phyloP scores from a whole-genome alignment of 768 basidiomycete genomes.

The Trametes punicea region DNA sequence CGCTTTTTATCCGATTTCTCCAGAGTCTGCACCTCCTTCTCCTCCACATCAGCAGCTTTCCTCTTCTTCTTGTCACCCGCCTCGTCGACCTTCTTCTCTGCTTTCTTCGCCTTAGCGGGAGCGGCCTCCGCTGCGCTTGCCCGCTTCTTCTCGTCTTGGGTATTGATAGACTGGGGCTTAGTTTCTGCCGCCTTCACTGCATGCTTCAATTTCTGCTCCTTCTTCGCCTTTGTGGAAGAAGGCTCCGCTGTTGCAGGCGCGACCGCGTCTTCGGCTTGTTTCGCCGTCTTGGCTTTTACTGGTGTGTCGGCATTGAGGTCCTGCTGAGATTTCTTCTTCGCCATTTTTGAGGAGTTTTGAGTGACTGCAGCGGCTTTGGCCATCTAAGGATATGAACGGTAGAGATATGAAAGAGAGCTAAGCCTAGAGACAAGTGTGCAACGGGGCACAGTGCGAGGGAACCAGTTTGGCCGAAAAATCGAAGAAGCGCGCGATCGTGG shows the following conservation, averaged over 20 bases:
- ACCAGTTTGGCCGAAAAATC: background rate
- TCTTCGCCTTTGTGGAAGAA: constrained; percentile 6
- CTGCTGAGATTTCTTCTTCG: constrained; percentile 23
- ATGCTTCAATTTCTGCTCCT: constrained; percentile 11
- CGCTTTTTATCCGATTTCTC: constrained; percentile 9
- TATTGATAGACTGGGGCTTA: background rate
- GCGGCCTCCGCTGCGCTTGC: background rate
- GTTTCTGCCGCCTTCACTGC: background rate
- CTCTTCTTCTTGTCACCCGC: constrained; percentile 7
- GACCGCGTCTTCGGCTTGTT: background rate
- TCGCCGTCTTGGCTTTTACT: constrained; percentile 17
- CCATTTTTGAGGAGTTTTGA: constrained; percentile 13
- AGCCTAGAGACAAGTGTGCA: no score
- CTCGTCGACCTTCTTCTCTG: constrained; percentile 14
- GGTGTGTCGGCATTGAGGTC: constrained; percentile 6
- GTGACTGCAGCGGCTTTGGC: constrained; percentile 2
- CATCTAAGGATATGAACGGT: background rate
- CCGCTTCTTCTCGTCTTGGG: constrained; percentile 2
- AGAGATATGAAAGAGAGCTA: background rate
- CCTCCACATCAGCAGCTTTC: background rate
- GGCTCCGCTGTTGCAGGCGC: background rate
- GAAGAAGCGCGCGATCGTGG: background rate
- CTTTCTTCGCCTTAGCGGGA: constrained; percentile 14
- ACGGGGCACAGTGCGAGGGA: no score
- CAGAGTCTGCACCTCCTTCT: background rate